Base-by-base conservation (phyloP, 495 filamentous ascomycete genomes). In the Trichoderma gamsii region DNA sequence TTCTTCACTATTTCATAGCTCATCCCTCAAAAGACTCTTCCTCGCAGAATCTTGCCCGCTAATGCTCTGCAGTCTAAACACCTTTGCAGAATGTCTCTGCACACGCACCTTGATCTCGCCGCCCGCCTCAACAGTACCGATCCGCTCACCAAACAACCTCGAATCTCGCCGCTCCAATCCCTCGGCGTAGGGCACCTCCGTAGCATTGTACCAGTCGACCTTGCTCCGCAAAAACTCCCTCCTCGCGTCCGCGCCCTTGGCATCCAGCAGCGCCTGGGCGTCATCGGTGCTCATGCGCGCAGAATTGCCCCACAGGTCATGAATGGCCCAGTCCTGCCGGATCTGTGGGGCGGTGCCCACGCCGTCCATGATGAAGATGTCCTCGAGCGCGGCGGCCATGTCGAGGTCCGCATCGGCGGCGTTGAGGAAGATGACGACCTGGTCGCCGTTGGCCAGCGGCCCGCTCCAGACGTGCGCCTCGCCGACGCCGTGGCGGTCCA, bases 251-350 rank as follows among this genome's bases (percentile, higher is more conserved):
- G 51, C 51, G 6, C 12, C 56, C 56, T 61, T 13, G 56, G 74
- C 77, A 27, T 73, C 69, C 23, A 86, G 78, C 69, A 85, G 79
- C 9, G 77, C 71, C 38, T 71, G 67, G 0, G 82, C 84, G 41
- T 77, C 79, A 4, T 59, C 75, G 35, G 81, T 74, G 63, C 68
- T 73, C 84, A 87, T 85, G 8, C 85, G 76, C 0, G 56, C 51
- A n/a, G 15, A 3, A 49, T 80, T 79, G 21, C 78, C 84, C 85
- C 85, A 88, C 1, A 87, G 75, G 71, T 88, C 84, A 67, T 82
- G 81, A 0, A 87, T 75, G 69, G 84, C 82, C 84, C 85, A 87
- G 0, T 67, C 63, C 68, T 74, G 68, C 15, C 76, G 72, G 32
- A 80, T 71, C 68, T 78, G 73, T 4, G 72, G 65, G 11, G 78